Conservation (phyloP, 2,329 filamentous ascomycete species). For the Fusarium anguioides region DNA sequence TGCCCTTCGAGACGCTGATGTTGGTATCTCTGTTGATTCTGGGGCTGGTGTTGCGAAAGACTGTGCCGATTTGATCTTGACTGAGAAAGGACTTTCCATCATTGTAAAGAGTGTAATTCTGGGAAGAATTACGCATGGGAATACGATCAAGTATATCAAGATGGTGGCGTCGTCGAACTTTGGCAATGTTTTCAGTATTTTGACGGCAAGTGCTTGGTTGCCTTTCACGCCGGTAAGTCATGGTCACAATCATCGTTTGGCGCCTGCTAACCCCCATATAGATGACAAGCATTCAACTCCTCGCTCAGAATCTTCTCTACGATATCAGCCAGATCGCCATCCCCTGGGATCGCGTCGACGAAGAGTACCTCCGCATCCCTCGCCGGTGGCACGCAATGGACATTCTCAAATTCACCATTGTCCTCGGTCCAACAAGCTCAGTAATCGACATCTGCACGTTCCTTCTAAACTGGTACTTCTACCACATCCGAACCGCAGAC, state of each 20-base stretch:
- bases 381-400: neutral
- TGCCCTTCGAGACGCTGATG: conserved; percentile 1
- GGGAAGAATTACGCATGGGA: neutral
- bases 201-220: neutral
- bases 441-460: conserved; percentile 8
- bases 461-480: neutral
- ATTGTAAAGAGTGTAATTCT: neutral
- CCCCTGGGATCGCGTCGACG: conserved; percentile 4
- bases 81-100: neutral
- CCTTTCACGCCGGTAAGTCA: neutral
- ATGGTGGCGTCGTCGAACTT: conserved; percentile 7
- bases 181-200: conserved; percentile 7
- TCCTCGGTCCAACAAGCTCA: neutral
- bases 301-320: neutral
- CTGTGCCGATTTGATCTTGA: conserved; percentile 4
- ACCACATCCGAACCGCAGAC: neutral
- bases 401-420: neutral
- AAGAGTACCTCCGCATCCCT: neutral
- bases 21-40: conserved; percentile 7
- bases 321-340: conserved; percentile 8
- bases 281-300: conserved; percentile 2
- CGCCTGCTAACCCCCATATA: neutral
- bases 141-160: conserved; percentile 10
- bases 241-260: too few relatives aligned
- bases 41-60: neutral